These are phyloP conservation scores for Hymenoscyphus albidus DNA, from an alignment of 2,329 filamentous ascomycete genomes.

Conservation along the genomic window DNA sequence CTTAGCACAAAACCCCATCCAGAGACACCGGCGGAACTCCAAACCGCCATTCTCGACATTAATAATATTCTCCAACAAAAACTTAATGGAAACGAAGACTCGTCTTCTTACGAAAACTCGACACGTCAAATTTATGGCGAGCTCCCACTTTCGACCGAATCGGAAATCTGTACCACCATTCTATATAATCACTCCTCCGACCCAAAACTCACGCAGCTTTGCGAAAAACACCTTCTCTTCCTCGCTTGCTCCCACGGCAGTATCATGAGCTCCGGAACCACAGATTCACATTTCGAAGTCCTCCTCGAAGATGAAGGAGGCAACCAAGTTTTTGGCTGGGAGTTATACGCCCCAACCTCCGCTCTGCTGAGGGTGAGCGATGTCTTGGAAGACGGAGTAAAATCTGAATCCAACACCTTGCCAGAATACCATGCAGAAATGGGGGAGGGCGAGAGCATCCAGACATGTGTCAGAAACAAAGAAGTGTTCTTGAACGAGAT, in stretches of 20 bases:
- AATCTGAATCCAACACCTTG: not conserved
- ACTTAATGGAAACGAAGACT: not conserved
- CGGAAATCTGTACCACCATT: conserved; percentile 6
- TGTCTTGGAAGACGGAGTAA: not conserved
- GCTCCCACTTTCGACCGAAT: not conserved
- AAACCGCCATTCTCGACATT: conserved; percentile 3
- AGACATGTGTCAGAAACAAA: conserved; percentile 3
- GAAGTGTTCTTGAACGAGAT: conserved; percentile 7
- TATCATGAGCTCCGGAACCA: conserved; percentile 10
- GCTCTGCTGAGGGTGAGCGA: conserved; percentile 2
- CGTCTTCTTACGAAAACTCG: not conserved
- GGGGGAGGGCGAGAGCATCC: not conserved
- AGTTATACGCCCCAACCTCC: conserved; percentile 6
- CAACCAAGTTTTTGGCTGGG: conserved; percentile 5
- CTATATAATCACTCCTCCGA: not conserved
- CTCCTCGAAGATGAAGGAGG: conserved; percentile 4
- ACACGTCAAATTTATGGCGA: not conserved
- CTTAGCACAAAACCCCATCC: not conserved
- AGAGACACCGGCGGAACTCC: not conserved
- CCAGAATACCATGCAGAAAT: not conserved
- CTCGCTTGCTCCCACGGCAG: conserved; percentile 3
- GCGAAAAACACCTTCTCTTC: conserved; percentile 6
- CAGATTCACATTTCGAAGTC: conserved; percentile 6
- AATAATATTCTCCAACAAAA: conserved; percentile 1
- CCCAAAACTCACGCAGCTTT: not conserved